Evolutionary conservation across 306 rosid genomes (phyloP).

Genomic region (Prinsepia uniflora): DNA sequence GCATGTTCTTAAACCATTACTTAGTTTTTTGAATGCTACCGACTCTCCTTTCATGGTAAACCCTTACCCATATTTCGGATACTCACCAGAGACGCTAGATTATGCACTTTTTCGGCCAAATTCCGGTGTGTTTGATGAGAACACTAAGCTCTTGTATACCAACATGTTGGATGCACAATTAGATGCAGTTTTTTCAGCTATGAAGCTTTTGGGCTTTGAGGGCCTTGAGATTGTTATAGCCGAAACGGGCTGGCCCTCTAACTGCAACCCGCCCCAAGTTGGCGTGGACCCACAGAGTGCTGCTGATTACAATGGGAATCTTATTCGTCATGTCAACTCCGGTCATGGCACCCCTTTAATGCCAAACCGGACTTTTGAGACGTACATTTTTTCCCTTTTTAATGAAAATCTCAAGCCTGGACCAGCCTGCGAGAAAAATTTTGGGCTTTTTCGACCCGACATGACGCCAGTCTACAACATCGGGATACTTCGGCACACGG

Average conservation of each 20-base stretch:
- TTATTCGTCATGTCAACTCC: conserved; percentile 51
- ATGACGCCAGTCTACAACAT: conserved; percentile 49
- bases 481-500: conserved; percentile 47
- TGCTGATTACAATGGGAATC: conserved; percentile 50
- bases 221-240: conserved; percentile 63
- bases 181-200: conserved; percentile 59
- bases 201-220: conserved; percentile 50
- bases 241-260: conserved; percentile 72
- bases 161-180: conserved; percentile 83
- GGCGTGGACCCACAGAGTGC: conserved; percentile 46
- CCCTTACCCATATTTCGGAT: conserved; percentile 68
- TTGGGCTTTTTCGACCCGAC: conserved; percentile 61
- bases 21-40: conserved; percentile 52
- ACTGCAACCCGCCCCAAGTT: conserved; percentile 43
- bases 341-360: conserved; percentile 60
- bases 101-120: conserved; percentile 55
- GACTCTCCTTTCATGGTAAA: conserved; percentile 68
- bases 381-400: conserved; percentile 63
- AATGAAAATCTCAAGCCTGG: conserved; percentile 70
- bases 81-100: conserved; percentile 40
- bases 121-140: conserved; percentile 44
- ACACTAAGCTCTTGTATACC: conserved; percentile 40
- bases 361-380: conserved; percentile 75
- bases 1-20: conserved; percentile 61
- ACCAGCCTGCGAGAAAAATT: conserved; percentile 60